phyloP scores from a whole-genome alignment of 1,284 basidiomycete species.

The Termitomyces sp. region DNA sequence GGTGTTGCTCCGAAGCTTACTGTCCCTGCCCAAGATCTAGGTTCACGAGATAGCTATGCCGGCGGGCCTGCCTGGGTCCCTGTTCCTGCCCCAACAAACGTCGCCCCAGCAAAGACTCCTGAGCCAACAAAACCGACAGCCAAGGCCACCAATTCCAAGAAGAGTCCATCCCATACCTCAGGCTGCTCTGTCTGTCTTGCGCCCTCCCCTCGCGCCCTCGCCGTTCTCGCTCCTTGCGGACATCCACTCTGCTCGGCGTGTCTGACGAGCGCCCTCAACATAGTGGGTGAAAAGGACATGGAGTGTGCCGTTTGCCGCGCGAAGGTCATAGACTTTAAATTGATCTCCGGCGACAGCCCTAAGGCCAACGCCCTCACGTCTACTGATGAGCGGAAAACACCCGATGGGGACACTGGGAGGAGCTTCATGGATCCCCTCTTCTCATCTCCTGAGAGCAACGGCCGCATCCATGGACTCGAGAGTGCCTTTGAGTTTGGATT shows the following conservation, averaged over 20 bases:
- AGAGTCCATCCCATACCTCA: constrained; percentile 13
- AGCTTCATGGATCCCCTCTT: constrained; percentile 31
- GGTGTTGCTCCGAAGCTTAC: constrained; percentile 1
- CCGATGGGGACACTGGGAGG: constrained; percentile 8
- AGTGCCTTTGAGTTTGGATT: constrained; percentile 38
- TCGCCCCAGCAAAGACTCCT: neutral
- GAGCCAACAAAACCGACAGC: constrained; percentile 1
- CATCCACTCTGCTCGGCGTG: constrained; percentile 75
- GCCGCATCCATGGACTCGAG: constrained; percentile 27
- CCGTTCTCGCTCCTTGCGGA: constrained; percentile 64
- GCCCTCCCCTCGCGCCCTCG: constrained; percentile 44
- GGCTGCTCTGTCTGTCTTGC: constrained; percentile 38
- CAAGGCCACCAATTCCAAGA: constrained; percentile 13
- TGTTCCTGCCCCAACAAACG: constrained; percentile 17
- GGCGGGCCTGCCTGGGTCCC: constrained; percentile 22
- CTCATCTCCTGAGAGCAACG: constrained; percentile 26
- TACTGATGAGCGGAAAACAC: constrained; percentile 3
- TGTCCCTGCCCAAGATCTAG: neutral
- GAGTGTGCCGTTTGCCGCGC: constrained; percentile 70
- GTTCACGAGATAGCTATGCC: constrained; percentile 6
- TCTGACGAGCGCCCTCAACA: constrained; percentile 76
- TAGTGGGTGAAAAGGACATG: constrained; percentile 82
- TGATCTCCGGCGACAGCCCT: constrained; percentile 29
- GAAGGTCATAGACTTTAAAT: constrained; percentile 63
- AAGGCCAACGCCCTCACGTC: constrained; percentile 8